Evolutionary conservation across 345 rosid species (phyloP).

Genomic region (Jatropha curcas): DNA sequence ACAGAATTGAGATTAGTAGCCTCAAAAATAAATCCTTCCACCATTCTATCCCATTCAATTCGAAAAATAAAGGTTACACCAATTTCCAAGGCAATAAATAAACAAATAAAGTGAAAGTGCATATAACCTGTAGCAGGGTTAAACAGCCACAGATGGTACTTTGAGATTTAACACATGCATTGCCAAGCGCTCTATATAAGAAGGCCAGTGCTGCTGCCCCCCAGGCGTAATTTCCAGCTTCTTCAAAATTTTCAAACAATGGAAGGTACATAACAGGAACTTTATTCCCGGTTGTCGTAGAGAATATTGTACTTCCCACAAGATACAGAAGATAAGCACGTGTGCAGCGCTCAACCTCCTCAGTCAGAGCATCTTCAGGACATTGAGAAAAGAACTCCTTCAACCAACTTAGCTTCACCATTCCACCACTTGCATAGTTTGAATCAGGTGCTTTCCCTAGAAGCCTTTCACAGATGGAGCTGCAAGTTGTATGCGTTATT

Average conservation of each 20-base stretch:
- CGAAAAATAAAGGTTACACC: background rate
- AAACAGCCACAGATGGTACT: slow-evolving; percentile 97
- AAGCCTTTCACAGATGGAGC: slow-evolving; percentile 59
- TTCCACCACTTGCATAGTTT: slow-evolving; percentile 91
- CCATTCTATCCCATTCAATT: slow-evolving; percentile 7
- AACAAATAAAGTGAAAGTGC: slow-evolving; percentile 3
- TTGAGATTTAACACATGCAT: slow-evolving; percentile 93
- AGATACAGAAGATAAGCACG: slow-evolving; percentile 91
- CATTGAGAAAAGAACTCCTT: slow-evolving; percentile 80
- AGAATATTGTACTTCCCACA: slow-evolving; percentile 91
- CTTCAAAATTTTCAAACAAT: slow-evolving; percentile 74
- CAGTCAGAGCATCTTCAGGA: slow-evolving; percentile 57
- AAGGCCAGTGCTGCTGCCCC: slow-evolving; percentile 94
- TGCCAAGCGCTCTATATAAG: slow-evolving; percentile 94
- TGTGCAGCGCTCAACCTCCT: slow-evolving; percentile 64
- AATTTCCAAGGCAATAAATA: slow-evolving; percentile 1
- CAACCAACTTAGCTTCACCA: slow-evolving; percentile 98
- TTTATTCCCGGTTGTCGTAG: slow-evolving; percentile 93
- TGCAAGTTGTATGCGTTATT: slow-evolving; percentile 77
- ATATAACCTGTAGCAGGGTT: slow-evolving; percentile 81
- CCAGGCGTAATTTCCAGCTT: slow-evolving; percentile 85
- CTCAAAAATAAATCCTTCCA: background rate
- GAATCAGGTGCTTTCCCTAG: slow-evolving; percentile 70
- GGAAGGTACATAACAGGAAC: slow-evolving; percentile 99
- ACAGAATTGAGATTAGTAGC: background rate